Conservation (phyloP, 1,139 yeast species). For the Debaryomycetaceae sp. region DNA sequence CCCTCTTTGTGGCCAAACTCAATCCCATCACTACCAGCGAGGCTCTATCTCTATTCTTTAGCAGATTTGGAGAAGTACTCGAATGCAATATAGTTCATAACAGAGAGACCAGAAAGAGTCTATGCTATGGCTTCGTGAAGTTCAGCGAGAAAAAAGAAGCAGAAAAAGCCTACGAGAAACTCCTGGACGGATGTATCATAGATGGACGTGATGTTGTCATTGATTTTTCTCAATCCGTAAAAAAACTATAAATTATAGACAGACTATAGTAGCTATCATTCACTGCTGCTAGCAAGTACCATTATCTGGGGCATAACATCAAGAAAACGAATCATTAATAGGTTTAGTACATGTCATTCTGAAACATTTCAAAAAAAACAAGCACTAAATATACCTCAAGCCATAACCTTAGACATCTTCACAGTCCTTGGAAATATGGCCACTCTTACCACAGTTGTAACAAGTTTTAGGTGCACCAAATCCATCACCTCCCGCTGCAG, state of each 20-base stretch:
- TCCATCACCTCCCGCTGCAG: conserved; percentile 38
- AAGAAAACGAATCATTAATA: not conserved
- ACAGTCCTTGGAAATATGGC: conserved; percentile 38
- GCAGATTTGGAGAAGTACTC: conserved; percentile 54
- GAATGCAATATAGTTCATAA: conserved; percentile 50
- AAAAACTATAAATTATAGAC: conserved; percentile 9
- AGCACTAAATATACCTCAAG: not conserved
- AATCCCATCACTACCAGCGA: conserved; percentile 58
- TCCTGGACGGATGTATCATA: conserved; percentile 55
- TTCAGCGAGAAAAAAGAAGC: conserved; percentile 46
- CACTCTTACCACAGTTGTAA: conserved; percentile 40
- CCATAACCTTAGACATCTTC: conserved; percentile 8
- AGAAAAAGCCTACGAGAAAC: conserved; percentile 57
- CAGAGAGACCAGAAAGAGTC: conserved; percentile 39
- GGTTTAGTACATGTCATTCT: not conserved
- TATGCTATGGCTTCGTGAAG: conserved; percentile 64
- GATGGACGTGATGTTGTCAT: conserved; percentile 65
- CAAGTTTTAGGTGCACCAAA: conserved; percentile 43
- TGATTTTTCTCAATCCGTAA: conserved; percentile 62
- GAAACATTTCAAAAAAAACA: not conserved
- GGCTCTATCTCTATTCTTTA: conserved; percentile 52
- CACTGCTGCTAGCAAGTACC: not conserved
- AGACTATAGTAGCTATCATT: not conserved
- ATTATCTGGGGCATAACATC: not conserved
- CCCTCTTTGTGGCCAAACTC: conserved; percentile 60